These are phyloP conservation scores for Oenanthe sinensis DNA, from an alignment of 129 eudicot genomes.

Conservation along the genomic window DNA sequence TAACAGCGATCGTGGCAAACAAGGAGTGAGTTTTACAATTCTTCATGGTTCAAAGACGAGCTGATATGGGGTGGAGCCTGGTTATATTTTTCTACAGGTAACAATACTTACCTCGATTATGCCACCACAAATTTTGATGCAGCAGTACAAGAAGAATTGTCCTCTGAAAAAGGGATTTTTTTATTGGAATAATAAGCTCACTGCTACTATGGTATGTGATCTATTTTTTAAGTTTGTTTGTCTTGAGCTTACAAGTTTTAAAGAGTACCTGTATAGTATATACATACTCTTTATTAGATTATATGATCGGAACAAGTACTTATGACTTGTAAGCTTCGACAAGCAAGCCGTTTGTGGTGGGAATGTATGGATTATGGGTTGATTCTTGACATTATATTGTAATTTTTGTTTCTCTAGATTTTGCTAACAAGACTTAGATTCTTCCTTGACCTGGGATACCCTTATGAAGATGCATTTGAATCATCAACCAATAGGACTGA, in stretches of 20 bases:
- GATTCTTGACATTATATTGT: neutral
- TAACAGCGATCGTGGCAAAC: constrained; percentile 42
- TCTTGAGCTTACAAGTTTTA: neutral
- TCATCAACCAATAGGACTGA: constrained; percentile 42
- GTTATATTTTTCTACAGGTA: constrained; percentile 58
- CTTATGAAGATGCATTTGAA: constrained; percentile 47
- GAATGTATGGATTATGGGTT: neutral
- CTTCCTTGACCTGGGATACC: constrained; percentile 58
- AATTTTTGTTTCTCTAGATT: constrained; percentile 23
- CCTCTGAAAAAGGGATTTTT: constrained; percentile 41
- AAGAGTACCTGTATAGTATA: no score
- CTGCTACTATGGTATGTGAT: constrained; percentile 31
- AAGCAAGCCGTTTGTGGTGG: neutral
- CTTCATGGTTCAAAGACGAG: constrained; percentile 54
- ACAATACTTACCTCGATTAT: constrained; percentile 37
- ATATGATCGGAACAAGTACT: neutral
- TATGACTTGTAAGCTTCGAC: neutral
- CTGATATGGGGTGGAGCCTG: constrained; percentile 67
- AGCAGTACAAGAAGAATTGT: constrained; percentile 40
- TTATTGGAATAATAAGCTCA: constrained; percentile 56
- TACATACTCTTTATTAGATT: no score
- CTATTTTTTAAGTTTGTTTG: neutral
- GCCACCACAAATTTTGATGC: constrained; percentile 29
- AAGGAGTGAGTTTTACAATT: constrained; percentile 47
- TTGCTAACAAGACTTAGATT: constrained; percentile 57